These are phyloP conservation scores for Fusarium succisae DNA, from an alignment of 2,329 filamentous ascomycete genomes.

Conservation along the genomic window DNA sequence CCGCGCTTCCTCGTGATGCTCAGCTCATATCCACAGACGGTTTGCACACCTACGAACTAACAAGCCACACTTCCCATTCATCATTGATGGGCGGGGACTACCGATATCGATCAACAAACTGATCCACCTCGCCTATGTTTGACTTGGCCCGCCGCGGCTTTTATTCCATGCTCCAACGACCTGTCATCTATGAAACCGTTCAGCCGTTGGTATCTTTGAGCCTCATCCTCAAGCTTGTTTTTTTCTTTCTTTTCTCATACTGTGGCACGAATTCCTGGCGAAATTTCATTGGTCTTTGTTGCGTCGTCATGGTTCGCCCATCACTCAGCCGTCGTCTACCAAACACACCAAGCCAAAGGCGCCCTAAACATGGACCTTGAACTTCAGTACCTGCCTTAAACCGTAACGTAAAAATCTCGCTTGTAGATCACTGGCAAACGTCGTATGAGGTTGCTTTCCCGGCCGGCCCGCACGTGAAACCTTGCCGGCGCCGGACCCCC, in stretches of 20 bases:
- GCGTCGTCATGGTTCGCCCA: constrained; percentile 1
- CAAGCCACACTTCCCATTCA: constrained; percentile 33
- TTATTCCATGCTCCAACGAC: constrained; percentile 13
- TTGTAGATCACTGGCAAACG: constrained; percentile 21
- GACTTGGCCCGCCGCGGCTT: constrained; percentile 26
- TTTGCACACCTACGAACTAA: constrained; percentile 29
- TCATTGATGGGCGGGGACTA: constrained; percentile 3
- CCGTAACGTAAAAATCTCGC: constrained; percentile 31
- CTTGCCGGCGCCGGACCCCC: constrained; percentile 26
- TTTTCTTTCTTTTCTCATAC: background rate
- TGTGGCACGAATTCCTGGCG: constrained; percentile 9
- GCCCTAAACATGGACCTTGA: constrained; percentile 17
- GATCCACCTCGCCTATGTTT: constrained; percentile 32
- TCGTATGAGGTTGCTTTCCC: constrained; percentile 33
- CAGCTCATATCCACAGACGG: constrained; percentile 26
- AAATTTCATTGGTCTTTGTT: constrained; percentile 12
- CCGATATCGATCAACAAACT: constrained; percentile 30
- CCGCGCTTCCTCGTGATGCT: constrained; percentile 38
- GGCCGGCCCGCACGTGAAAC: constrained; percentile 38
- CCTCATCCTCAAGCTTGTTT: constrained; percentile 19
- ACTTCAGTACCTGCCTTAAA: constrained; percentile 36
- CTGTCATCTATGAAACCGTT: constrained; percentile 19
- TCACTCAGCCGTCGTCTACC: background rate
- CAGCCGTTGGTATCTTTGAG: constrained; percentile 26
- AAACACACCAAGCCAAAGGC: constrained; percentile 3